Conservation (phyloP, 441 rosid species). For the Sinapis alba region DNA sequence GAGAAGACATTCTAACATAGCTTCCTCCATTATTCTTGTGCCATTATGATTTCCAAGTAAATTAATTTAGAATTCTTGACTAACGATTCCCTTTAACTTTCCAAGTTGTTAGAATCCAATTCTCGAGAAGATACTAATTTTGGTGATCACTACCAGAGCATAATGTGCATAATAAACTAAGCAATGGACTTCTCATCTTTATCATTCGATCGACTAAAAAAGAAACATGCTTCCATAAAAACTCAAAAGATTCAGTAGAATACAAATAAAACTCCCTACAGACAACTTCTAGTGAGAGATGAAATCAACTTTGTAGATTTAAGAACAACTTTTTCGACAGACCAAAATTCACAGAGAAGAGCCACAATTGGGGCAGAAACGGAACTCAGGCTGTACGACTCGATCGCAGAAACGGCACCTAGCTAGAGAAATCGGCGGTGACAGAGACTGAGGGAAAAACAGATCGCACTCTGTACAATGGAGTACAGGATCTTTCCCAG, state of each 20-base stretch:
- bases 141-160: neutral
- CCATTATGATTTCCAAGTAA: too few relatives aligned
- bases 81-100: too few relatives aligned
- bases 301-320: neutral
- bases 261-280: neutral
- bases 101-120: neutral
- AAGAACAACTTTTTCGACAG: neutral
- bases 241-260: neutral
- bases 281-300: neutral
- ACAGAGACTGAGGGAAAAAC: slow-evolving; percentile 57
- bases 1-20: too few relatives aligned
- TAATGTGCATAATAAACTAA: too few relatives aligned
- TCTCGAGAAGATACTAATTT: neutral
- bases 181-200: too few relatives aligned
- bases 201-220: too few relatives aligned
- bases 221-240: too few relatives aligned
- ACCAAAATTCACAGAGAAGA: slow-evolving; percentile 49
- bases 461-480: slow-evolving; percentile 63
- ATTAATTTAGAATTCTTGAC: too few relatives aligned
- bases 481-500: slow-evolving; percentile 60
- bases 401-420: slow-evolving; percentile 63
- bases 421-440: slow-evolving; percentile 36
- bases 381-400: slow-evolving; percentile 55
- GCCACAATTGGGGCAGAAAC: slow-evolving; percentile 82
- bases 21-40: too few relatives aligned